phyloP scores from a whole-genome alignment of 2,329 filamentous ascomycete species.

The Rugonectria rugulosa region DNA sequence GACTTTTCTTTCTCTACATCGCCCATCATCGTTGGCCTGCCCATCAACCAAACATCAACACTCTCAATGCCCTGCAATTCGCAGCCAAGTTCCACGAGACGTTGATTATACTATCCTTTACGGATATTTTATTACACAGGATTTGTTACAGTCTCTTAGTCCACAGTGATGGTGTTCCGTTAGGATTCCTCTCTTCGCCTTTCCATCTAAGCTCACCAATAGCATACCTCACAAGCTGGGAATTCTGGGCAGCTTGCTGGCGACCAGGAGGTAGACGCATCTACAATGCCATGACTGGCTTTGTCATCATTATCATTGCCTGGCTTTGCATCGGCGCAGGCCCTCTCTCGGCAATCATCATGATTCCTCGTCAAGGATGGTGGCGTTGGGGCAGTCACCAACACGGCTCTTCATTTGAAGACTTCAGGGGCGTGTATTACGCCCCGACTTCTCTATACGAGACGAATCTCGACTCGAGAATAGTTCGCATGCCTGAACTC shows the following conservation, averaged over 20 bases:
- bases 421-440: background rate
- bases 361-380: slow-evolving; percentile 20
- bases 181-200: slow-evolving; percentile 9
- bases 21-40: background rate
- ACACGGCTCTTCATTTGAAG: background rate
- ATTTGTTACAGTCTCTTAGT: slow-evolving; percentile 1
- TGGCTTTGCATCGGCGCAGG: slow-evolving; percentile 1
- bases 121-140: background rate
- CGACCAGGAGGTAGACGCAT: background rate
- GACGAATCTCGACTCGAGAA: background rate
- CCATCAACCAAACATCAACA: background rate
- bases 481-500: no score
- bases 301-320: background rate
- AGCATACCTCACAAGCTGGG: slow-evolving; percentile 4
- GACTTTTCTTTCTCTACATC: background rate
- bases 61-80: slow-evolving; percentile 4
- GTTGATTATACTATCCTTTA: slow-evolving; percentile 8
- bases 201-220: slow-evolving; percentile 13
- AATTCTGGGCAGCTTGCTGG: slow-evolving; percentile 4
- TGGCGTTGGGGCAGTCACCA: background rate
- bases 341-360: slow-evolving; percentile 14
- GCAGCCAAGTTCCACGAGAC: slow-evolving; percentile 12
- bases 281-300: background rate
- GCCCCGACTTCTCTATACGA: no score
- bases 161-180: background rate